Base-by-base conservation (phyloP, 768 basidiomycete species). In the Asterophora lycoperdoides region DNA sequence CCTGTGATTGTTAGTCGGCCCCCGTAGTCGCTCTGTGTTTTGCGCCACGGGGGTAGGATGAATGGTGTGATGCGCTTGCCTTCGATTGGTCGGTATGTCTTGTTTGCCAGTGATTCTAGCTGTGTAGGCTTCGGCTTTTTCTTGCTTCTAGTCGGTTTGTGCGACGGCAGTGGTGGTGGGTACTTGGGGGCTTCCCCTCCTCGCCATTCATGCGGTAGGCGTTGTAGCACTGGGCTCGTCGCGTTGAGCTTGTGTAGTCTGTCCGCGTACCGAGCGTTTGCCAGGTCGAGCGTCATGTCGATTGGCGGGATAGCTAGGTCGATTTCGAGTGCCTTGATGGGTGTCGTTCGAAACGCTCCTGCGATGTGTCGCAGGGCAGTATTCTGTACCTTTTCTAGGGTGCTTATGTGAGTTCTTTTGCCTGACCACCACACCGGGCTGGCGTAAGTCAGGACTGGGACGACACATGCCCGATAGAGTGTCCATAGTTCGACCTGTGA, bases 261-360 rank as follows among this genome's bases (percentile, higher is more conserved):
- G 18, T 63, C 61, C 0, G 57, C 61, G 8, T 52, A 50, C 1
- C 56, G 19, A 32, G 44, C 32, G 2, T 38, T 46, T 0, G 44
- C 33, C 0, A 51, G 41, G 28, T 62, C 44, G 10, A 63, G 13
- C n/a, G 55, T 46, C 13, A 53, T 23, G 8, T 45, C 15, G 35
- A 68, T 56, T 3, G 70, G 71, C 0, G 65, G 62, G n/a, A 68
- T 59, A 0, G 65, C 55, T 0, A 68, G 62, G 32, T 69, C 66
- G 9, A 71, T 51, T 41, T 69, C 58, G 4, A 71, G 53, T 0
- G 68, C 69, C 0, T 46, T 26, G 1, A 59, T 61, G 1, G 62
- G 66, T 1, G 65, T 62, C 1, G 69, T 70, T 0, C 57, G 32
- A 56, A 71, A 71, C 0, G 63, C 68, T 0, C 64, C 67, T 17